These are phyloP conservation scores for Geotrichum cucujoidarum DNA, from an alignment of 1,139 yeast species.

Conservation along the genomic window DNA sequence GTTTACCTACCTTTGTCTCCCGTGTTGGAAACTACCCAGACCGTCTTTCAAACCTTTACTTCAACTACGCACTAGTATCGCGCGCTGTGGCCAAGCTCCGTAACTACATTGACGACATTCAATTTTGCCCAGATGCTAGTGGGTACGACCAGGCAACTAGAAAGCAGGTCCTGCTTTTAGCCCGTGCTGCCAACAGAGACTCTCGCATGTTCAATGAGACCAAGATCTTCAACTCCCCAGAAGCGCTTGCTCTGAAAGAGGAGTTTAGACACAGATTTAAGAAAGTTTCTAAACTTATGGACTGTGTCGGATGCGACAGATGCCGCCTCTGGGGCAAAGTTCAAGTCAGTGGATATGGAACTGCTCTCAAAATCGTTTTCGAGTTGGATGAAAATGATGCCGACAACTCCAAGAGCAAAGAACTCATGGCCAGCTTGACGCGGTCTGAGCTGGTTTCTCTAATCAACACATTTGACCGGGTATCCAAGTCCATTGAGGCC, in stretches of 20 bases:
- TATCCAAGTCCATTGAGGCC: constrained; percentile 77
- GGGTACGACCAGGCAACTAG: constrained; percentile 49
- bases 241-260: constrained; percentile 52
- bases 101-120: constrained; percentile 45
- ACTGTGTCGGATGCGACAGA: constrained; percentile 97
- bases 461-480: constrained; percentile 84
- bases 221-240: constrained; percentile 45
- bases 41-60: constrained; percentile 80
- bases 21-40: constrained; percentile 90
- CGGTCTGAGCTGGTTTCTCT: constrained; percentile 87
- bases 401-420: constrained; percentile 37
- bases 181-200: constrained; percentile 37
- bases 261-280: constrained; percentile 83
- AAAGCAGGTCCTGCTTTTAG: constrained; percentile 37
- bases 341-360: constrained; percentile 96
- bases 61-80: constrained; percentile 84
- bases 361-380: constrained; percentile 84
- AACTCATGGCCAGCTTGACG: constrained; percentile 48
- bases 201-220: constrained; percentile 48
- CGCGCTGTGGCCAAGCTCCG: constrained; percentile 69
- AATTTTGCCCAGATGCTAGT: constrained; percentile 46
- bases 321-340: constrained; percentile 98
- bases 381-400: constrained; percentile 45
- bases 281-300: constrained; percentile 91
- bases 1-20: constrained; percentile 73